A percentile compares a stretch with the other conserved stretches of the same genome.
Evolutionary conservation across 139 green algal genomes (phyloP).

Genomic region (Chlorella vulgaris): DNA sequence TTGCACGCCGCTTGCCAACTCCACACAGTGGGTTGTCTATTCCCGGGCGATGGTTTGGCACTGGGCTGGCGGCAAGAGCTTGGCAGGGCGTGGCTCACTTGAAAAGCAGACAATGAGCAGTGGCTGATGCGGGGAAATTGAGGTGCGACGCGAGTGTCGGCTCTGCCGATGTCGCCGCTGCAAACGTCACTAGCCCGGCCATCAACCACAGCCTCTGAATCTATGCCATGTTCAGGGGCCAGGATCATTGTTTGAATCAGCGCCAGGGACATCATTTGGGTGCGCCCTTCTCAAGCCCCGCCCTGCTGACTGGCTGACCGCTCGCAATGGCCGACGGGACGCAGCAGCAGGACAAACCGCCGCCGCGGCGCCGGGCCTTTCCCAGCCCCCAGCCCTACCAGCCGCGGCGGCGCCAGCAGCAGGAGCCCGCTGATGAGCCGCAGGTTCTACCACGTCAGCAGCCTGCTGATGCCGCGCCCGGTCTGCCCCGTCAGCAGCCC

Average conservation of each 20-base stretch:
- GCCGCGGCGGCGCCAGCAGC: constrained; percentile 3
- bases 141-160: too few relatives aligned
- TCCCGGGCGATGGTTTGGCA: too few relatives aligned
- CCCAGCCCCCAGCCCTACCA: constrained; percentile 26
- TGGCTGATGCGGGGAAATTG: too few relatives aligned
- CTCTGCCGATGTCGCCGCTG: background rate
- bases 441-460: background rate
- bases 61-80: too few relatives aligned
- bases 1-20: too few relatives aligned
- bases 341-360: constrained; percentile 28
- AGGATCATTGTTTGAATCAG: too few relatives aligned
- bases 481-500: background rate
- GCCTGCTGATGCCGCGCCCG: background rate
- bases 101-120: background rate
- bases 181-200: too few relatives aligned
- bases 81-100: too few relatives aligned
- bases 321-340: background rate
- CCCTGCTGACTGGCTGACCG: constrained; percentile 20
- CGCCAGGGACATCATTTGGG: too few relatives aligned
- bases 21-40: too few relatives aligned
- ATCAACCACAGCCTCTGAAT: too few relatives aligned
- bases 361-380: constrained; percentile 1
- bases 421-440: background rate
- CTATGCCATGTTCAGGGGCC: too few relatives aligned
- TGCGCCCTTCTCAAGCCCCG: background rate